phyloP scores from a whole-genome alignment of 1,284 basidiomycete genomes.

The Gomphus bonarii region DNA sequence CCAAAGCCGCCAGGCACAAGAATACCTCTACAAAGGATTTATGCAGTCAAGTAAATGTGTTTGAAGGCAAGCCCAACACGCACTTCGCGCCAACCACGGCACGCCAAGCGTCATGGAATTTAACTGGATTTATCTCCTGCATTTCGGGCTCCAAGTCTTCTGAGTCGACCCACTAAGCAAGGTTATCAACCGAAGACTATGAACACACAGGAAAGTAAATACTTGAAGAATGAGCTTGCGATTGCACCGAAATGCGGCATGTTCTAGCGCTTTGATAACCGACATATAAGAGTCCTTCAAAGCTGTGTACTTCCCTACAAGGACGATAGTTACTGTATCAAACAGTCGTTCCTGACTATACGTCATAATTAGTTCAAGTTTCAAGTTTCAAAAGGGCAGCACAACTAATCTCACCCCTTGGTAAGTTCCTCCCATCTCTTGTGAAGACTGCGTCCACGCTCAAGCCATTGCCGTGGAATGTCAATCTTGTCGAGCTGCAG shows the following conservation, averaged over 20 bases:
- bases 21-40: constrained; percentile 54
- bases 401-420: constrained; percentile 37
- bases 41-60: neutral
- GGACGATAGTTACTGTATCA: constrained; percentile 82
- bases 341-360: constrained; percentile 83
- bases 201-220: neutral
- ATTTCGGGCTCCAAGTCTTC: constrained; percentile 80
- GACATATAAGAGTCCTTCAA: constrained; percentile 99
- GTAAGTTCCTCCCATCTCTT: constrained; percentile 81
- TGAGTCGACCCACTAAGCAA: constrained; percentile 88
- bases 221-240: constrained; percentile 77
- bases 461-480: constrained; percentile 46
- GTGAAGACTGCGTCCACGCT: constrained; percentile 58
- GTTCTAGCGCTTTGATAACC: constrained; percentile 94
- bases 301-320: constrained; percentile 97
- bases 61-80: constrained; percentile 18
- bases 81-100: constrained; percentile 85
- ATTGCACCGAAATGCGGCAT: constrained; percentile 88
- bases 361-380: constrained; percentile 2
- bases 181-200: constrained; percentile 9
- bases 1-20: constrained; percentile 97
- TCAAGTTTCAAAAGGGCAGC: neutral
- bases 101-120: constrained; percentile 95
- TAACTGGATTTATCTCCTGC: constrained; percentile 72
- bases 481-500: constrained; percentile 58